Evolutionary conservation across 768 basidiomycete genomes (phyloP).

Genomic region (Termitomyces sp.): DNA sequence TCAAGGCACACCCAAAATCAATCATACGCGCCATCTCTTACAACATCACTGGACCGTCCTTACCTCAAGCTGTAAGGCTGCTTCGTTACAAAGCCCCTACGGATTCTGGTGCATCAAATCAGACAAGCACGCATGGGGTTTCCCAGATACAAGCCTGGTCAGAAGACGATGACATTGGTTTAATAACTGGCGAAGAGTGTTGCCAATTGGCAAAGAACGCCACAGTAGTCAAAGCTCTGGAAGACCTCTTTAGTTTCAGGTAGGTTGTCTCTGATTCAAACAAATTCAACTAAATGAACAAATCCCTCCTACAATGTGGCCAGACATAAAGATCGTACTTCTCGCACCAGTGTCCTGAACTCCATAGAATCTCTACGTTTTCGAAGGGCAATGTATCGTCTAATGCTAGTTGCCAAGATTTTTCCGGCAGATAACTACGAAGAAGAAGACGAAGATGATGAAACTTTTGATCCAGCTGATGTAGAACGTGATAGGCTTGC

Average conservation of each 20-base stretch:
- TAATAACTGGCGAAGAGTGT: constrained; percentile 22
- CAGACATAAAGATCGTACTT: constrained; percentile 38
- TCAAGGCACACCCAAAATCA: constrained; percentile 27
- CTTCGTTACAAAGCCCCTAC: constrained; percentile 17
- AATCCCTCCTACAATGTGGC: constrained; percentile 16
- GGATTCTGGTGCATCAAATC: neutral
- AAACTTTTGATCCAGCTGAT: constrained; percentile 3
- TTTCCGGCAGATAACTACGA: constrained; percentile 10
- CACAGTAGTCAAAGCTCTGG: constrained; percentile 26
- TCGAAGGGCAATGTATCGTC: constrained; percentile 19
- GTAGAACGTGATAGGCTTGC: constrained; percentile 4
- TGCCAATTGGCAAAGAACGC: constrained; percentile 24
- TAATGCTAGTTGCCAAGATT: constrained; percentile 16
- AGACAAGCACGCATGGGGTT: neutral
- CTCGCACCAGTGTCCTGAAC: constrained; percentile 27
- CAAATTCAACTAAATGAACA: neutral
- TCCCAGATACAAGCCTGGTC: constrained; percentile 7
- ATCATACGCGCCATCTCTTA: constrained; percentile 29
- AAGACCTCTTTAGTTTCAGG: constrained; percentile 41
- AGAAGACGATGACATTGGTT: constrained; percentile 16
- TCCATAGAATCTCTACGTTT: constrained; percentile 29
- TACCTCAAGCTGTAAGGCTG: constrained; percentile 30
- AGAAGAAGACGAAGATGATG: constrained; percentile 8
- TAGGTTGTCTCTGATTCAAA: constrained; percentile 15
- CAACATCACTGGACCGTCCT: constrained; percentile 27